phyloP scores from a whole-genome alignment of 1,284 basidiomycete species.

The Moesziomyces sp. region DNA sequence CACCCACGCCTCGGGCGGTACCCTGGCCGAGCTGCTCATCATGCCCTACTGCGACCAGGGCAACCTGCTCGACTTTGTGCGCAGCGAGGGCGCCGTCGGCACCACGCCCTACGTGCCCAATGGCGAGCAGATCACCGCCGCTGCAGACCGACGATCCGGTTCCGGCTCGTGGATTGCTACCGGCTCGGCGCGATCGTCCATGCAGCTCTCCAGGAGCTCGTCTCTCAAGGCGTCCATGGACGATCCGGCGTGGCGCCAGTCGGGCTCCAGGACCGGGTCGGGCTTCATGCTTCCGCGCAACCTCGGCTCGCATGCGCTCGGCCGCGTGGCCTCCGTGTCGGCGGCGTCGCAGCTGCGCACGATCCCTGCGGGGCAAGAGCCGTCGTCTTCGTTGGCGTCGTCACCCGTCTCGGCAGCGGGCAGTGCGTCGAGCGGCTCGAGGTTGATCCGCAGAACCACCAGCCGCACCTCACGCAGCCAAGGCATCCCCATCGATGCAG shows the following conservation, averaged over 20 bases:
- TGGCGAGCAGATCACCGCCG: slow-evolving; percentile 14
- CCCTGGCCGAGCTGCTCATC: slow-evolving; percentile 45
- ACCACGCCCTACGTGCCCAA: slow-evolving; percentile 9
- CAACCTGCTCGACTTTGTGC: slow-evolving; percentile 57
- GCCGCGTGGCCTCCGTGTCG: slow-evolving; percentile 35
- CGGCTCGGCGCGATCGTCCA: slow-evolving; percentile 18
- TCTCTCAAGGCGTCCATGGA: slow-evolving; percentile 34
- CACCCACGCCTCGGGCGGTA: neutral
- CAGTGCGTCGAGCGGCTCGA: slow-evolving; percentile 35
- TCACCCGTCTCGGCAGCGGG: slow-evolving; percentile 39
- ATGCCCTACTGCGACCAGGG: slow-evolving; percentile 60
- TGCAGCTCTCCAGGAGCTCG: slow-evolving; percentile 36
- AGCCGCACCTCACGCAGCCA: slow-evolving; percentile 39
- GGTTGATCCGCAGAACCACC: slow-evolving; percentile 29
- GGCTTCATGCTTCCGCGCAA: slow-evolving; percentile 30
- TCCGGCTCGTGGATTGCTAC: slow-evolving; percentile 34
- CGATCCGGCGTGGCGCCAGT: slow-evolving; percentile 17
- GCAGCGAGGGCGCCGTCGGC: slow-evolving; percentile 42
- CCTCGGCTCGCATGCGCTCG: slow-evolving; percentile 11
- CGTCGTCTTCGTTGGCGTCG: slow-evolving; percentile 21
- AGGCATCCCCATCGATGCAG: slow-evolving; percentile 69
- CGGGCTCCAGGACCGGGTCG: slow-evolving; percentile 36
- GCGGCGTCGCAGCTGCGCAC: slow-evolving; percentile 39
- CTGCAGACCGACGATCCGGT: slow-evolving; percentile 21
- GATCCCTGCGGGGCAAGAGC: slow-evolving; percentile 40